Conservation (phyloP, 805 yeast species). For the Spathaspora gorwiae region DNA sequence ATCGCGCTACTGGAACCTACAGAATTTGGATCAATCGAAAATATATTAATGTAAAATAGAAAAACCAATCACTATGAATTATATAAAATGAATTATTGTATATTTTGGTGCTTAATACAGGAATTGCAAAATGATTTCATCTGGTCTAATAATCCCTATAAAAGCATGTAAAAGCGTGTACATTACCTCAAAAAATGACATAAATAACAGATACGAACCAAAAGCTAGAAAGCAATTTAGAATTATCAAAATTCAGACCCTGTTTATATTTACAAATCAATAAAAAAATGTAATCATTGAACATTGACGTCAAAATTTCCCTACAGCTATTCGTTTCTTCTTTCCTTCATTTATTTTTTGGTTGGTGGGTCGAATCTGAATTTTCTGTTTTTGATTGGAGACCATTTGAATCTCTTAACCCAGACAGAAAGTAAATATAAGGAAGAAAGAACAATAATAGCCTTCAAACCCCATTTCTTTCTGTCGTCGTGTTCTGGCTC, state of each 20-base stretch:
- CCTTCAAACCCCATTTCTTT: slow-evolving; percentile 94
- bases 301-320: too few relatives aligned
- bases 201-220: slow-evolving; percentile 4
- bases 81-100: too few relatives aligned
- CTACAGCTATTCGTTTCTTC: not conserved
- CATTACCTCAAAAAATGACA: not conserved
- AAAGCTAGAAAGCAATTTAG: not conserved
- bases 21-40: too few relatives aligned
- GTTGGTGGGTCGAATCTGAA: slow-evolving; percentile 84
- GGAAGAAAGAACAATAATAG: slow-evolving; percentile 71
- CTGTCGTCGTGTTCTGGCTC: slow-evolving; percentile 99
- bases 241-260: not conserved
- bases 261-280: not conserved
- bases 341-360: slow-evolving; percentile 38
- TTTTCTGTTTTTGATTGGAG: slow-evolving; percentile 92
- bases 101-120: too few relatives aligned
- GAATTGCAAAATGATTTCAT: too few relatives aligned
- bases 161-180: too few relatives aligned
- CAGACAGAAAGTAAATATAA: slow-evolving; percentile 79
- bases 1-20: too few relatives aligned
- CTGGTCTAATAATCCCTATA: too few relatives aligned
- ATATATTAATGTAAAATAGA: too few relatives aligned
- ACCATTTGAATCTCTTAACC: slow-evolving; percentile 98
- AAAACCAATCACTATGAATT: too few relatives aligned
- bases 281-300: not conserved